Base-by-base conservation (phyloP, 108 stramenopile genomes). In the Fistulifera pelliculosa region DNA sequence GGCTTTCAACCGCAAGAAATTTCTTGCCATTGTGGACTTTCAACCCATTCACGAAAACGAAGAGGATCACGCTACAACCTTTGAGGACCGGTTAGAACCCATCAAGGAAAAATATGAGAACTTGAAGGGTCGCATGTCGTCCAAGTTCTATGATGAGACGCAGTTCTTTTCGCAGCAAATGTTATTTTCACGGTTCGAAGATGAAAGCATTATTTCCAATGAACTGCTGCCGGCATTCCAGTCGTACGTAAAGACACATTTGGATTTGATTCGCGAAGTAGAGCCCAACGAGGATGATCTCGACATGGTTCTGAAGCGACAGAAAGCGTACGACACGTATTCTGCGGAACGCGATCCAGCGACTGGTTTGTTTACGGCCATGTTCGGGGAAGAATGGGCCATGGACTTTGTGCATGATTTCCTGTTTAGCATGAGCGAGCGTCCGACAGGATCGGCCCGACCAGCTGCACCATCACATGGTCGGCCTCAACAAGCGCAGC, bases 361-460 rank as follows among this genome's bases (percentile, higher is more conserved):
- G 14, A 85, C 90, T 12, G 94, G 90, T 14, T 69, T 97, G 10
- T 95, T 97, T 76, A 73, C 82, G 39, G 80, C 87, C 41, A 94
- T 95, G 83, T 97, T 90, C 64, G 96, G 96, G 39, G 76, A 85
- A 47, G 85, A 83, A 24, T 95, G 92, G 93, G 85, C 93, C 7
- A 74, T 90, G 27, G 77, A 79, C 38, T 96, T 87, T 64, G 84
- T 96, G 27, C 81, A 86, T 60, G 83, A 94, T 54, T 93, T 93
- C 59, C 61, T 96, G 53, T 96, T 96, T 66, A 81, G 77, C 44
- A 60, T 87, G 50, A 74, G 79, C 52, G 84, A 81, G 51, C 61
- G 81, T 2, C 49, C 51, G 38, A 61, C 54, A 38, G 56, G 45
- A 17, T 27, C 16, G 44, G 11, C 11, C 16, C 44, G 6, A 11